Evolutionary conservation across 1,284 basidiomycete species (phyloP).

Genomic region (Porodaedalea pini): DNA sequence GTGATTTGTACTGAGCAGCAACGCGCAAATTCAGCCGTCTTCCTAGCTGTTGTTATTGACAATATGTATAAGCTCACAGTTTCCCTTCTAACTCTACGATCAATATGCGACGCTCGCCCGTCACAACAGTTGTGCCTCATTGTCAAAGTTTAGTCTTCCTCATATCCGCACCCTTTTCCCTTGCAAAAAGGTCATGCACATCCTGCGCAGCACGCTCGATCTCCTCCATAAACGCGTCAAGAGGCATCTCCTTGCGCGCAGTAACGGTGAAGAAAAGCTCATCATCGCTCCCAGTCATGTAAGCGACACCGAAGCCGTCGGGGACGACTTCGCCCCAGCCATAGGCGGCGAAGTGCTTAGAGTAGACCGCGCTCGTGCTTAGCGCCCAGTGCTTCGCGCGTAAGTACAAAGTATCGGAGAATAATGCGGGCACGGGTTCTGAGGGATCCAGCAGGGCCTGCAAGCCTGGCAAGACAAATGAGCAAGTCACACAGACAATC

Average conservation of each 20-base stretch:
- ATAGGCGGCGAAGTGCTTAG: constrained; percentile 75
- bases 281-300: constrained; percentile 74
- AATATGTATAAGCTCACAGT: too few relatives aligned
- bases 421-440: constrained; percentile 64
- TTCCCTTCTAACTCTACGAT: too few relatives aligned
- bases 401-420: constrained; percentile 66
- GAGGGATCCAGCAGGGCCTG: constrained; percentile 59
- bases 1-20: too few relatives aligned
- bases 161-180: neutral
- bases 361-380: constrained; percentile 86
- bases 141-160: constrained; percentile 2
- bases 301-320: constrained; percentile 76
- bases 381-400: constrained; percentile 69
- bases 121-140: neutral
- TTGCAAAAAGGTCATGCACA: constrained; percentile 50
- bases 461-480: constrained; percentile 47
- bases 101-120: too few relatives aligned
- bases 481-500: neutral
- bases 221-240: constrained; percentile 61
- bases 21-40: too few relatives aligned
- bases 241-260: constrained; percentile 73
- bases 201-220: constrained; percentile 66
- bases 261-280: constrained; percentile 78
- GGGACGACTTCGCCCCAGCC: constrained; percentile 86
- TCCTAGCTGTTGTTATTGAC: too few relatives aligned